These are phyloP conservation scores for Mallotus repandus DNA, from an alignment of 441 rosid genomes.

Conservation along the genomic window DNA sequence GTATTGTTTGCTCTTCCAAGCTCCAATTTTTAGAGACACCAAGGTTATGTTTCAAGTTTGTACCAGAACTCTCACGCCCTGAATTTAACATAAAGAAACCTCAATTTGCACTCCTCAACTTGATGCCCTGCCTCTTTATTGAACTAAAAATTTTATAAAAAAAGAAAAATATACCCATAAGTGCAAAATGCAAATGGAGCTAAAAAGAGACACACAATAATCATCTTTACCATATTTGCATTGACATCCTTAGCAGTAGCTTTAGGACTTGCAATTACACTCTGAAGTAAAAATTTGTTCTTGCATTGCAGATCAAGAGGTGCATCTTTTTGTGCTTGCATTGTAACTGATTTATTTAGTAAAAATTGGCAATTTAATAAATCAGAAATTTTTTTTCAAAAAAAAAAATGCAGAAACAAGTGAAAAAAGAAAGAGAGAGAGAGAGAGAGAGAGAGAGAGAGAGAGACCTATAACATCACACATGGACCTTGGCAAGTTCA, in stretches of 20 bases:
- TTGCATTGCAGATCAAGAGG: slow-evolving; percentile 85
- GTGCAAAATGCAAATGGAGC: no score
- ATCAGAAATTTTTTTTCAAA: background rate
- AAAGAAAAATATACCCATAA: no score
- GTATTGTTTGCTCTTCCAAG: slow-evolving; percentile 57
- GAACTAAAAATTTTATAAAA: no score
- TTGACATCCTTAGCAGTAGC: slow-evolving; percentile 52
- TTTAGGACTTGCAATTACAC: slow-evolving; percentile 59
- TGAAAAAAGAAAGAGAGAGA: no score
- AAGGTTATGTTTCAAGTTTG: slow-evolving; percentile 48
- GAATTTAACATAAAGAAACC: no score
- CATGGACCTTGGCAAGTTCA: slow-evolving; percentile 39
- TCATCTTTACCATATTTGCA: no score
- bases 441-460: no score
- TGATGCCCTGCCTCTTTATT: no score
- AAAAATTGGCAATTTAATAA: background rate
- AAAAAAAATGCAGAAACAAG: background rate
- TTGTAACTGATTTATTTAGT: slow-evolving; percentile 52
- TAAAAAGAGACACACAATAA: no score
- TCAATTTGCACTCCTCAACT: no score
- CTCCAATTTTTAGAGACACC: slow-evolving; percentile 61
- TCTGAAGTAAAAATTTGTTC: slow-evolving; percentile 89
- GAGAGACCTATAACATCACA: slow-evolving; percentile 63
- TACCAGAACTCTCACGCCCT: slow-evolving; percentile 29
- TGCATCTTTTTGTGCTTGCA: slow-evolving; percentile 88